A percentile compares a stretch with the other conserved stretches of the same genome.
These are phyloP conservation scores for Kokia cookei DNA, from an alignment of 441 rosid species.

Conservation along the genomic window DNA sequence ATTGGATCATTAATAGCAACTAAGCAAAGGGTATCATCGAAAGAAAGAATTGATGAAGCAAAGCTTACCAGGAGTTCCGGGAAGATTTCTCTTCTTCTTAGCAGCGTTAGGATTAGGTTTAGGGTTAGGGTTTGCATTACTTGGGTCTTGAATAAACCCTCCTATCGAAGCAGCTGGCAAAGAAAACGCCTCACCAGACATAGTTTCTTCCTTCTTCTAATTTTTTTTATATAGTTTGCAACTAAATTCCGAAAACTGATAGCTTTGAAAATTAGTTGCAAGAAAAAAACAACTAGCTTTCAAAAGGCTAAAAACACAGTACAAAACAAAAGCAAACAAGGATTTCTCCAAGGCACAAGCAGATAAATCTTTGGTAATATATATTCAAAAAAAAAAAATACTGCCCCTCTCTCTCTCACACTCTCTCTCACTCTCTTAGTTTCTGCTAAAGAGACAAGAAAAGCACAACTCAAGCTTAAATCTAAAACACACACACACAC, in stretches of 20 bases:
- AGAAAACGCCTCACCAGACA: conserved; percentile 68
- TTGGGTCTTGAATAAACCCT: conserved; percentile 46
- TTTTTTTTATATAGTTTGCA: conserved; percentile 1
- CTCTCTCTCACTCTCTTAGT: conserved; percentile 7
- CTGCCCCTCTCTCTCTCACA: too few species aligned
- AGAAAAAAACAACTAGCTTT: conserved; percentile 36
- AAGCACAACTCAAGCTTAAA: conserved; percentile 36
- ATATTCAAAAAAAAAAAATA: conserved; percentile 27
- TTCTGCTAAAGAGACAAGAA: conserved; percentile 70
- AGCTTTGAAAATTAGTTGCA: conserved; percentile 13
- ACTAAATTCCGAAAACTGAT: conserved; percentile 21
- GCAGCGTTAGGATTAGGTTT: conserved; percentile 22
- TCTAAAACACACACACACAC: conserved; percentile 14
- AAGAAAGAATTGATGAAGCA: not conserved
- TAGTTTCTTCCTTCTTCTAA: conserved; percentile 2
- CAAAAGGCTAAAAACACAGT: conserved; percentile 26
- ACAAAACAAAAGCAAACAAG: conserved; percentile 35
- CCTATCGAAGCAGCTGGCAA: conserved; percentile 39
- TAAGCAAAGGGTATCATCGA: not conserved
- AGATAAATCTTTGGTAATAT: conserved; percentile 39
- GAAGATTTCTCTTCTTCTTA: conserved; percentile 65
- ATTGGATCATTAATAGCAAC: not conserved
- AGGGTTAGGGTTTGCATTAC: conserved; percentile 59
- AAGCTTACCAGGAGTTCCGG: conserved; percentile 64
- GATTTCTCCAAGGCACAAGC: conserved; percentile 32